Evolutionary conservation across 2,329 filamentous ascomycete species (phyloP).

Genomic region (Neofusicoccum kwambonambiense): DNA sequence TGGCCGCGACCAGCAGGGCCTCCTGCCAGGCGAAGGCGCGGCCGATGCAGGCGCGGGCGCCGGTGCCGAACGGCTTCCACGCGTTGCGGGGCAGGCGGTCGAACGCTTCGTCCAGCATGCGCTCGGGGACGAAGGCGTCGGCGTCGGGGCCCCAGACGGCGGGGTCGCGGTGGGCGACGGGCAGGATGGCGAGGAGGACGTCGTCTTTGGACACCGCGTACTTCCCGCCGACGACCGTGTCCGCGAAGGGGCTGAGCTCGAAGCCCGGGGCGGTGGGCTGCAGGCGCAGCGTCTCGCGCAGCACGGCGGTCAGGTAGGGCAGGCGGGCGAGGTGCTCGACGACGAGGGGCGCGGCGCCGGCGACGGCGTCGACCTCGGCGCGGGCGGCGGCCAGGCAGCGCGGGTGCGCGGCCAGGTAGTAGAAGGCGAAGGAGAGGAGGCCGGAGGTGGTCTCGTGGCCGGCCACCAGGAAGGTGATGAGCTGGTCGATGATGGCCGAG

Average conservation of each 20-base stretch:
- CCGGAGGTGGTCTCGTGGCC: constrained; percentile 43
- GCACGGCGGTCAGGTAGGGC: constrained; percentile 54
- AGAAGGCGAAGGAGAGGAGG: constrained; percentile 45
- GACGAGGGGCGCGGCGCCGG: constrained; percentile 47
- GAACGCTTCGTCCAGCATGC: constrained; percentile 48
- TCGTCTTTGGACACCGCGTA: constrained; percentile 37
- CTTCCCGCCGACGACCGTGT: constrained; percentile 36
- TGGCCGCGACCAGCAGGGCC: constrained; percentile 43
- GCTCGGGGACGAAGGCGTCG: constrained; percentile 45
- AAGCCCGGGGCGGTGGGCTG: constrained; percentile 56
- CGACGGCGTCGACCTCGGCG: constrained; percentile 53
- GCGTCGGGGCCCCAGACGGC: constrained; percentile 46
- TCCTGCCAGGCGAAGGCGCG: constrained; percentile 57
- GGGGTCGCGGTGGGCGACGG: constrained; percentile 42
- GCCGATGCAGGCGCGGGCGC: constrained; percentile 54
- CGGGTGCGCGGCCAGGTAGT: constrained; percentile 40
- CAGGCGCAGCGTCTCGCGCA: constrained; percentile 57
- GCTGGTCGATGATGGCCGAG: constrained; percentile 64
- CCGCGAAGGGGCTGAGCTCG: constrained; percentile 32
- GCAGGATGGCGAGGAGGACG: constrained; percentile 32
- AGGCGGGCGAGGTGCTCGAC: constrained; percentile 53
- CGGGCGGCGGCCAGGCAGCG: constrained; percentile 33
- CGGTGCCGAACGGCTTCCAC: constrained; percentile 58
- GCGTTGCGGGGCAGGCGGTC: constrained; percentile 37
- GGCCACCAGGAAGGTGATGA: constrained; percentile 65